Percentiles rank a stretch among this genome's conserved stretches.
Conservation (phyloP, 345 rosid species). For the Geranium brycei region DNA sequence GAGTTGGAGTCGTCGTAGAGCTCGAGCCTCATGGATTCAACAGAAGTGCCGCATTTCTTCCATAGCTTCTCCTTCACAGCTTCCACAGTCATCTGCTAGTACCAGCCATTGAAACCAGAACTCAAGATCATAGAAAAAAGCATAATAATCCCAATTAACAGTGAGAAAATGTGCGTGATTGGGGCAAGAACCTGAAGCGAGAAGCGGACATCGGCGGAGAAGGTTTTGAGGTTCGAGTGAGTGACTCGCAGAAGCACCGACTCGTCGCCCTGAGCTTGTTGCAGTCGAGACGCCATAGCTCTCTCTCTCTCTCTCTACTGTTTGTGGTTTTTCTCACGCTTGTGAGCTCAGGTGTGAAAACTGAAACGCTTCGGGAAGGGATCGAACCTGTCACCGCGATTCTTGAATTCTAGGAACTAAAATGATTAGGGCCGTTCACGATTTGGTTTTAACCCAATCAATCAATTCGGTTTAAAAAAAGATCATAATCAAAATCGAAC, state of each 20-base stretch:
- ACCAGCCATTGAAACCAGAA: not conserved
- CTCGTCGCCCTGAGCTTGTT: constrained; percentile 46
- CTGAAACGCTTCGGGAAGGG: too few species aligned
- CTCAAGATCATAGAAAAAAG: not conserved
- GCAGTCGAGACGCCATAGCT: constrained; percentile 14
- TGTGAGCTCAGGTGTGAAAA: too few species aligned
- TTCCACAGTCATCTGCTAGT: constrained; percentile 44
- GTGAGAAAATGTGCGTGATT: not conserved
- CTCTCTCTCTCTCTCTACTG: not conserved
- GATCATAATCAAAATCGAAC: too few species aligned
- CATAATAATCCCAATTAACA: not conserved
- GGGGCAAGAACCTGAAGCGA: constrained; percentile 41
- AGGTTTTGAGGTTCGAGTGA: constrained; percentile 69
- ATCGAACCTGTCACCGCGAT: too few species aligned
- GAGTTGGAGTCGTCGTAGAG: constrained; percentile 65
- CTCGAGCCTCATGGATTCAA: constrained; percentile 58
- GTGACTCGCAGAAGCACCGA: constrained; percentile 58
- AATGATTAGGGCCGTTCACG: too few species aligned
- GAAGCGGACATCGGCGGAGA: constrained; percentile 55
- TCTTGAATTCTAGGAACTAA: too few species aligned
- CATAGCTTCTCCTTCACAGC: constrained; percentile 83
- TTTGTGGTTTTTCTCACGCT: not conserved
- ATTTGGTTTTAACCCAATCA: too few species aligned
- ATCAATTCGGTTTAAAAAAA: too few species aligned
- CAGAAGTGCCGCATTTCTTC: constrained; percentile 80